These are phyloP conservation scores for Cyberlindnera nakhonratchasimensis DNA, from an alignment of 805 yeast genomes.

Conservation along the genomic window DNA sequence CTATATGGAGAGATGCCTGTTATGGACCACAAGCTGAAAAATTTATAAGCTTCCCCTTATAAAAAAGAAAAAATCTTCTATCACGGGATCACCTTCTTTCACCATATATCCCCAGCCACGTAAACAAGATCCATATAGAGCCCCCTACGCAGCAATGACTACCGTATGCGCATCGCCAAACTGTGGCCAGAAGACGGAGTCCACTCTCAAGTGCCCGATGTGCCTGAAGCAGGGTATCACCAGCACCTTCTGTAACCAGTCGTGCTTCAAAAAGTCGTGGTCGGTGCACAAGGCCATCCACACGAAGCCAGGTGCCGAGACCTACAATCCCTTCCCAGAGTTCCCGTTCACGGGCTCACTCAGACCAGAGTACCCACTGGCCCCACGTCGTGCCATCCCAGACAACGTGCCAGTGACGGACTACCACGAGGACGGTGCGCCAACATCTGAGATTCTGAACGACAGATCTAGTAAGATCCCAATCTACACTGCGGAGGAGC, in stretches of 20 bases:
- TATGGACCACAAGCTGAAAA: too few species aligned
- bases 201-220: constrained; percentile 83
- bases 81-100: too few species aligned
- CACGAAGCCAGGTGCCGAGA: constrained; percentile 51
- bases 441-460: constrained; percentile 69
- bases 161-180: constrained; percentile 68
- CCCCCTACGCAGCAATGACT: neutral
- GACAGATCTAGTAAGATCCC: constrained; percentile 67
- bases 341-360: constrained; percentile 70
- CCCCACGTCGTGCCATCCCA: constrained; percentile 70
- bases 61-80: too few species aligned
- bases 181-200: constrained; percentile 79
- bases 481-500: constrained; percentile 60
- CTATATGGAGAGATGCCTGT: too few species aligned
- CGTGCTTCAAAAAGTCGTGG: constrained; percentile 75
- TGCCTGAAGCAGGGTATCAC: constrained; percentile 71
- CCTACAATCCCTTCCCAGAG: constrained; percentile 85
- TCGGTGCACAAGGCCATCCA: constrained; percentile 74
- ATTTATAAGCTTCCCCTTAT: too few species aligned
- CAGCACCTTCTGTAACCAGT: constrained; percentile 74
- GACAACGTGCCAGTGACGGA: constrained; percentile 73
- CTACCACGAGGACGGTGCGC: constrained; percentile 77
- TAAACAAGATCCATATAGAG: too few species aligned
- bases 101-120: too few species aligned
- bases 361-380: constrained; percentile 77